These are phyloP conservation scores for Populus ilicifolia DNA, from an alignment of 345 rosid species.

Conservation along the genomic window DNA sequence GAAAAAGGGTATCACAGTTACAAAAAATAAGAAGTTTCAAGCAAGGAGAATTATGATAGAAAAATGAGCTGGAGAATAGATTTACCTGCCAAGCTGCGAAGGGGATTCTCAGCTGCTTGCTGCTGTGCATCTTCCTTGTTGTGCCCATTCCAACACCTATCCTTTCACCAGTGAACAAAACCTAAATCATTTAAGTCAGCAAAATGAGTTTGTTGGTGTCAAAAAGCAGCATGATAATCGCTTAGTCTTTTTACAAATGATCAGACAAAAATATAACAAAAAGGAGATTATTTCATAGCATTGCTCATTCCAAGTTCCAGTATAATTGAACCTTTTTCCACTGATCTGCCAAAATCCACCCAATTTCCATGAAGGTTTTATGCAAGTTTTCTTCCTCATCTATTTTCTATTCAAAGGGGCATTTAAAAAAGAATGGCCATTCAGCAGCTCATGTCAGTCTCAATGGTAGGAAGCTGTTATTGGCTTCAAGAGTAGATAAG, in stretches of 20 bases:
- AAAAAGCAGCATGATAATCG: background rate
- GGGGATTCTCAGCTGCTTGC: constrained; percentile 95
- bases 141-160: constrained; percentile 96
- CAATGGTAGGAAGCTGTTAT: background rate
- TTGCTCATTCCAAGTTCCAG: background rate
- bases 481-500: background rate
- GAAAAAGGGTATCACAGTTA: background rate
- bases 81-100: constrained; percentile 77
- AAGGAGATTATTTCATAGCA: background rate
- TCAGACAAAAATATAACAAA: background rate
- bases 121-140: constrained; percentile 94
- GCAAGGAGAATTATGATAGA: background rate
- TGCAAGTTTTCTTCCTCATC: background rate
- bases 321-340: background rate
- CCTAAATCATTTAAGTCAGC: constrained; percentile 40
- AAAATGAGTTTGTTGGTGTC: constrained; percentile 1
- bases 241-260: background rate
- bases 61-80: background rate
- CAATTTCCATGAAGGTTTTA: background rate
- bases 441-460: background rate
- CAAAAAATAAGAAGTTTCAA: background rate
- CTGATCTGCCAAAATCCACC: background rate
- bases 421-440: background rate
- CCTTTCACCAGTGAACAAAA: constrained; percentile 86
- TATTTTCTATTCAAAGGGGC: background rate